Percentiles rank a stretch among this genome's conserved stretches.
Conservation (phyloP, 2,329 filamentous ascomycete species). For the Thielaviopsis ethacetica region DNA sequence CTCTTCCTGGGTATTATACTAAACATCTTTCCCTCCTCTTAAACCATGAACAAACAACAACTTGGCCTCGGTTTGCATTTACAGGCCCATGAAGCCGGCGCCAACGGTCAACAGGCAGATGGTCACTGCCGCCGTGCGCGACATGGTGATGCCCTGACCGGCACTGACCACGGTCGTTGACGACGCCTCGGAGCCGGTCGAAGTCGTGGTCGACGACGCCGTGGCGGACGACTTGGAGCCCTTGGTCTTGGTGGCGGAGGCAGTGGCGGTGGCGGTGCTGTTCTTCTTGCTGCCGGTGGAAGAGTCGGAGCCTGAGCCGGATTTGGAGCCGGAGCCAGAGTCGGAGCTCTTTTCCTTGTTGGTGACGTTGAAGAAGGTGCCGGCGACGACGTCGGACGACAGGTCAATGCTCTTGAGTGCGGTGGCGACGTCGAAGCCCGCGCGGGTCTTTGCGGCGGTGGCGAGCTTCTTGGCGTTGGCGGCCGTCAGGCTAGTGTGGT, state of each 20-base stretch:
- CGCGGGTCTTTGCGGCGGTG: constrained; percentile 17
- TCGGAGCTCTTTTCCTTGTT: constrained; percentile 17
- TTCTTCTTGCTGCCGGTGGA: too few species aligned
- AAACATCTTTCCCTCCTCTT: too few species aligned
- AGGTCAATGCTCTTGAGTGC: constrained; percentile 20
- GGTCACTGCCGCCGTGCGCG: constrained; percentile 6
- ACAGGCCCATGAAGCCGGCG: constrained; percentile 10
- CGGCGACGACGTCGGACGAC: constrained; percentile 19
- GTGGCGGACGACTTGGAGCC: neutral
- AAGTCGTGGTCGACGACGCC: neutral
- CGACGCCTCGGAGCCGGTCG: neutral
- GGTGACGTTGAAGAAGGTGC: constrained; percentile 24
- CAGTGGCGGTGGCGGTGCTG: neutral
- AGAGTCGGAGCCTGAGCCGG: too few species aligned
- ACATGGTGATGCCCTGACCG: constrained; percentile 5
- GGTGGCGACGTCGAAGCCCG: constrained; percentile 19
- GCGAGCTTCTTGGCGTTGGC: constrained; percentile 16
- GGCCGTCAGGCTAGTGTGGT: constrained; percentile 19
- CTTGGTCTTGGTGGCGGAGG: neutral
- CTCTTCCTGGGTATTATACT: too few species aligned
- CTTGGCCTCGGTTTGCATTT: neutral
- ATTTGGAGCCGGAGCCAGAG: too few species aligned
- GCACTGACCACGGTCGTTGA: constrained; percentile 1
- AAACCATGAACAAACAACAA: too few species aligned
- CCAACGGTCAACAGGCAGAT: constrained; percentile 11